These are phyloP conservation scores for Trichothecium sympodiale DNA, from an alignment of 2,329 filamentous ascomycete genomes.

Conservation along the genomic window DNA sequence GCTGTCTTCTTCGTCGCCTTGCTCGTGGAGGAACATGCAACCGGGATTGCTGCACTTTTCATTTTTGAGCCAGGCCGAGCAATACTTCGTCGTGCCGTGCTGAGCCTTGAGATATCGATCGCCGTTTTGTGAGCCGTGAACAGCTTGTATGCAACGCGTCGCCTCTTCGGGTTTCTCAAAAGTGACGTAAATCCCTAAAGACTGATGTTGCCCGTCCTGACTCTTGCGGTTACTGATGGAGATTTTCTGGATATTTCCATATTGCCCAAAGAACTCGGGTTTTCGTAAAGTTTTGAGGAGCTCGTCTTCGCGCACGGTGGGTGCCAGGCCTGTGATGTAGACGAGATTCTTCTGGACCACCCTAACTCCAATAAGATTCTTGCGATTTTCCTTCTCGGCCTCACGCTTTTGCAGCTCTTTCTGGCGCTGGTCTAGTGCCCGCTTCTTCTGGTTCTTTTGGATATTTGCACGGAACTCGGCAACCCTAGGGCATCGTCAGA, in stretches of 20 bases:
- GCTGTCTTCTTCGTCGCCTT: conserved; percentile 95
- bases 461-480: conserved; percentile 68
- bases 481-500: conserved; percentile 34
- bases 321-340: conserved; percentile 90
- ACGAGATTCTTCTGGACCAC: conserved; percentile 98
- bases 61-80: conserved; percentile 88
- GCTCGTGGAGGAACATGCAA: conserved; percentile 96
- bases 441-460: conserved; percentile 87
- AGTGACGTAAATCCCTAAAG: conserved; percentile 96
- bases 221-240: conserved; percentile 94
- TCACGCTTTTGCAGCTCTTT: conserved; percentile 96
- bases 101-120: conserved; percentile 73
- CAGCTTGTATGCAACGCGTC: conserved; percentile 76
- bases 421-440: conserved; percentile 69
- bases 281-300: conserved; percentile 83
- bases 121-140: conserved; percentile 86
- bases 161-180: conserved; percentile 90
- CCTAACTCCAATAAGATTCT: conserved; percentile 87
- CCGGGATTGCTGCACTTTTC: conserved; percentile 92
- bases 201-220: conserved; percentile 64
- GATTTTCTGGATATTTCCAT: conserved; percentile 97
- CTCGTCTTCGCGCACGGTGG: conserved; percentile 84
- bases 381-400: conserved; percentile 88
- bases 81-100: conserved; percentile 92
- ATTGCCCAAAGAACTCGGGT: conserved; percentile 92